Base-by-base conservation (phyloP, 1,139 yeast genomes). In the Kazachstania sp. region DNA sequence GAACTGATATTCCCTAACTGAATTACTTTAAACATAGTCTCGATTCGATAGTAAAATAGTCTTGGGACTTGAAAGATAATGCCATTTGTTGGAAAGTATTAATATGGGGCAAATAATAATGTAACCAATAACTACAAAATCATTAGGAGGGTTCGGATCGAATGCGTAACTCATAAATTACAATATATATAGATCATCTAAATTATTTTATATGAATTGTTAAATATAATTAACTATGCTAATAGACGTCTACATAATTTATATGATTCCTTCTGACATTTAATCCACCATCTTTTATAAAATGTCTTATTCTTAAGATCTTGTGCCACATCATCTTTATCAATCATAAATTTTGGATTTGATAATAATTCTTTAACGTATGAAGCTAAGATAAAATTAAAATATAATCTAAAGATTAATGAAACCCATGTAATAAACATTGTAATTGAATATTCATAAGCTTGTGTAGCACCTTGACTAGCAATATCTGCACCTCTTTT, bases 391-490 rank as follows among this genome's bases (percentile, higher is more conserved):
- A 85, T 75, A 51, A 83, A 68, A 43, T 81, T 78, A 66, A 82
- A 84, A 66, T 87, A 86, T 41, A 83, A 52, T 51, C 95, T 73
- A 31, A 75, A 61, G 8, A 69, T 68, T n/a, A 79, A 68, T 28
- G 83, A 71, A 12, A 71, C 61, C 4, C 83, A 58, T 0, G 86
- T 79, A 18, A 81, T 68, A 15, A 79, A 63, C 26, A 81, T 70
- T 2, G 88, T 84, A 55, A 82, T 71, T 45, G 82, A 79, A 48
- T 86, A 74, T 61, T 88, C 97, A 58, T 86, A 78, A 1, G 76
- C 71, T 39, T 81, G 75, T 0, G 87, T 72, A 1, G 92, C 90
- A 40, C 87, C 78, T 59, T 82, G 84, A 12, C 73, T 65, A 2
- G 69, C 53, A 31, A 65, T 5, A 31, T 30, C 34, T 7, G 31